Evolutionary conservation across 1,139 yeast species (phyloP).

Genomic region (Hansenula sp.): DNA sequence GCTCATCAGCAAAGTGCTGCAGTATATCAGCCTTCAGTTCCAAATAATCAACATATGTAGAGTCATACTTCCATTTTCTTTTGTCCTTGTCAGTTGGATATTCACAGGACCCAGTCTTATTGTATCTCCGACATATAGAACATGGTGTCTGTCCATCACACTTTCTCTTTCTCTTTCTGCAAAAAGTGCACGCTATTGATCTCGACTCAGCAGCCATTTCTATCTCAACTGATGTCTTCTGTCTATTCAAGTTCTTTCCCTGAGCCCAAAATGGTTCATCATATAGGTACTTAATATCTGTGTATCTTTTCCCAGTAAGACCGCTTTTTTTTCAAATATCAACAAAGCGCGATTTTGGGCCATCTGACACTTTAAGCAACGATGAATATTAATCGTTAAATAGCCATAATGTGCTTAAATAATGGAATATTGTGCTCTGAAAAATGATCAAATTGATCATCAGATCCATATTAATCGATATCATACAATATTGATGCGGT

Average conservation of each 20-base stretch:
- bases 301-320: too few relatives aligned
- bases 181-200: conserved; percentile 8
- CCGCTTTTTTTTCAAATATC: too few relatives aligned
- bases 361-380: too few relatives aligned
- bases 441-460: too few relatives aligned
- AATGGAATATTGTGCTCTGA: too few relatives aligned
- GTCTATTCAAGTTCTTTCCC: background rate
- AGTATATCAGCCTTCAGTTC: conserved; percentile 17
- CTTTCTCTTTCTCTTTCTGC: conserved; percentile 11
- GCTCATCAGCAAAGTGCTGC: conserved; percentile 14
- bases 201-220: background rate
- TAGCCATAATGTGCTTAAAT: too few relatives aligned
- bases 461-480: too few relatives aligned
- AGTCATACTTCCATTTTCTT: conserved; percentile 18
- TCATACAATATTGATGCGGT: too few relatives aligned
- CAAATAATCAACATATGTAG: conserved; percentile 17
- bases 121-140: conserved; percentile 14
- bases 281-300: too few relatives aligned
- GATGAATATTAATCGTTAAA: too few relatives aligned
- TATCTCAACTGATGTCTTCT: background rate
- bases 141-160: conserved; percentile 1
- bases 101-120: conserved; percentile 13
- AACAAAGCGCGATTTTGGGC: too few relatives aligned
- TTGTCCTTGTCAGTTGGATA: conserved; percentile 14
- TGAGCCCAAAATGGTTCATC: background rate